Evolutionary conservation across 768 basidiomycete species (phyloP).

Genomic region (Mycena epipterygia): DNA sequence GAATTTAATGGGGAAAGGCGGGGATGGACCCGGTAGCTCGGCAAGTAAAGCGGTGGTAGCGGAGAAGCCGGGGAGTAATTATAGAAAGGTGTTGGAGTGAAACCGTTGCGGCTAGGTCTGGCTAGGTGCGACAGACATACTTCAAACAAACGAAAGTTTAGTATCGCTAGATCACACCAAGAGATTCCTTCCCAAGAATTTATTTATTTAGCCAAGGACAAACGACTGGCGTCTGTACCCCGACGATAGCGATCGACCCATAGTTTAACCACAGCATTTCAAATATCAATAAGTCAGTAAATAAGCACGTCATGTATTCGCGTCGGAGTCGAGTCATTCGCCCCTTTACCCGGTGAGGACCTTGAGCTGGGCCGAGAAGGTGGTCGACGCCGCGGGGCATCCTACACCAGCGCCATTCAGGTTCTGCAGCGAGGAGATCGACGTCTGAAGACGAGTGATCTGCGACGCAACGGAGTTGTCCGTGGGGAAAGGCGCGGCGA

Average conservation of each 20-base stretch:
- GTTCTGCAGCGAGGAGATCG: slow-evolving; percentile 81
- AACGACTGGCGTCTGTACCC: background rate
- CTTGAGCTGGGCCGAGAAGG: slow-evolving; percentile 44
- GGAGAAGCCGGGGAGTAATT: too few relatives aligned
- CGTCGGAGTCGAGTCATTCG: background rate
- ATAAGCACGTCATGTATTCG: background rate
- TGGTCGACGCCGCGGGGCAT: slow-evolving; percentile 77
- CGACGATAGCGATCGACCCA: background rate
- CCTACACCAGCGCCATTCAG: slow-evolving; percentile 75
- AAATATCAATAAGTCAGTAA: background rate
- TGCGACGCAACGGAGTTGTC: slow-evolving; percentile 65
- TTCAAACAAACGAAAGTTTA: too few relatives aligned
- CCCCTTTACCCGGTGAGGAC: background rate
- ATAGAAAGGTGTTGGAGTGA: too few relatives aligned
- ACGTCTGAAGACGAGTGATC: slow-evolving; percentile 69
- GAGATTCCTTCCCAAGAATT: slow-evolving; percentile 3
- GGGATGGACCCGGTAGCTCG: too few relatives aligned
- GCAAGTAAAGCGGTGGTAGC: too few relatives aligned
- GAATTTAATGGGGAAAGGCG: too few relatives aligned
- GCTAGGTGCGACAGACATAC: too few relatives aligned
- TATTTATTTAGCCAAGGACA: background rate
- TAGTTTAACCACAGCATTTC: background rate
- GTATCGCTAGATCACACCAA: too few relatives aligned
- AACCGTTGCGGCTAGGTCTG: too few relatives aligned
- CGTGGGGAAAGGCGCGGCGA: slow-evolving; percentile 73